These are phyloP conservation scores for Backusella parvicylindrica DNA, from an alignment of 192 early-diverging fungal species.

Conservation along the genomic window DNA sequence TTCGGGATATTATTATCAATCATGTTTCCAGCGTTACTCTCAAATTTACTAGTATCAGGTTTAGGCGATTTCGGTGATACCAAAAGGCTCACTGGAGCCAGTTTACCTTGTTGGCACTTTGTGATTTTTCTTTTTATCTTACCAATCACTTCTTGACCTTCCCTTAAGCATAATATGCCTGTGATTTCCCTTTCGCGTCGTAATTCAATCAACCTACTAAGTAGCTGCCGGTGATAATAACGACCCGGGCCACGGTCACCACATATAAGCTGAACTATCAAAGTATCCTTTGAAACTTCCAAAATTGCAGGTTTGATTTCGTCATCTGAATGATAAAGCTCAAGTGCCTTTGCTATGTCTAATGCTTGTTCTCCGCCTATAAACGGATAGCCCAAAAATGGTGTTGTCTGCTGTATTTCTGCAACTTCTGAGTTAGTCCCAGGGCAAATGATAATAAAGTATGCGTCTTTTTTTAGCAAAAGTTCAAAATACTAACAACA, in stretches of 20 bases:
- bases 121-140: conserved; percentile 17
- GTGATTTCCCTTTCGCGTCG: conserved; percentile 16
- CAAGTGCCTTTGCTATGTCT: conserved; percentile 13
- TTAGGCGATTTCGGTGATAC: not conserved
- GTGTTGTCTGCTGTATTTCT: conserved; percentile 14
- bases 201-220: conserved; percentile 16
- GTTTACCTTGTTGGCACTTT: conserved; percentile 23
- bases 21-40: not conserved
- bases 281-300: conserved; percentile 12
- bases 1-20: not conserved
- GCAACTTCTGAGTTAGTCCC: conserved; percentile 14
- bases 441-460: conserved; percentile 36
- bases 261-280: conserved; percentile 20
- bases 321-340: conserved; percentile 18
- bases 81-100: not conserved
- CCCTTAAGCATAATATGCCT: conserved; percentile 9
- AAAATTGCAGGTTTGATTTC: conserved; percentile 33
- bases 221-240: conserved; percentile 15
- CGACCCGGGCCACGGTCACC: conserved; percentile 24
- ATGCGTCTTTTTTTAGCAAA: conserved; percentile 31
- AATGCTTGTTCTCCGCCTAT: conserved; percentile 23
- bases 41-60: not conserved
- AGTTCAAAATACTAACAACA: conserved; percentile 23
- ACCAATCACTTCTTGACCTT: conserved; percentile 9
- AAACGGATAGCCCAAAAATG: conserved; percentile 31